Percentiles rank a stretch among this genome's conserved stretches.
Conservation (phyloP, 371 early-diverging fungal species). For the Phascolomyces articulosus region DNA sequence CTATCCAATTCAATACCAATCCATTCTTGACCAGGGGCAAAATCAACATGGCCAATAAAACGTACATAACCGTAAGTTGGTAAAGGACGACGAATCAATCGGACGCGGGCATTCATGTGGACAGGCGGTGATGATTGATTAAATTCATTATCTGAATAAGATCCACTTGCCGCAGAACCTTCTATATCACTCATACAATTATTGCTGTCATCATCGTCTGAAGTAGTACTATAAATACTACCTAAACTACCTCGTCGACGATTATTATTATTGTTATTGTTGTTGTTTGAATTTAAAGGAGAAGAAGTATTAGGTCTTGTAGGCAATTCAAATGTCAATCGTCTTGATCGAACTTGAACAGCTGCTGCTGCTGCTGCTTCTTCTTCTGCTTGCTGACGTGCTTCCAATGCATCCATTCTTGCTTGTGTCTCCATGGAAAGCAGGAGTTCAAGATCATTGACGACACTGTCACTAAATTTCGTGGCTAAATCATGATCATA, state of each 20-base stretch:
- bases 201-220: neutral
- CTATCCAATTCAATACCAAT: slow-evolving; percentile 46
- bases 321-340: slow-evolving; percentile 32
- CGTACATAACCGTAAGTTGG: slow-evolving; percentile 40
- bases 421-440: slow-evolving; percentile 40
- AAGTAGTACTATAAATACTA: neutral
- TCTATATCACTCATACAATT: neutral
- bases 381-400: neutral
- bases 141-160: too few species aligned
- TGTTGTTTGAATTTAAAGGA: neutral
- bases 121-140: neutral
- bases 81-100: slow-evolving; percentile 34
- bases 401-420: slow-evolving; percentile 35
- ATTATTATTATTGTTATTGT: neutral
- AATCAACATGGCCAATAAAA: slow-evolving; percentile 39
- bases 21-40: slow-evolving; percentile 35
- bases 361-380: neutral
- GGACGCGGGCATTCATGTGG: slow-evolving; percentile 24
- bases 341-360: neutral
- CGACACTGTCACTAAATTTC: slow-evolving; percentile 24
- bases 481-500: slow-evolving; percentile 22
- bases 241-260: slow-evolving; percentile 1
- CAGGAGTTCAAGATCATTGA: slow-evolving; percentile 34
- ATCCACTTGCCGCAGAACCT: too few species aligned
- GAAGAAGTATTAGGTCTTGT: neutral